A percentile compares a stretch with the other conserved stretches of the same genome.
phyloP scores from a whole-genome alignment of 805 yeast species.

The Ogataea naganishii region DNA sequence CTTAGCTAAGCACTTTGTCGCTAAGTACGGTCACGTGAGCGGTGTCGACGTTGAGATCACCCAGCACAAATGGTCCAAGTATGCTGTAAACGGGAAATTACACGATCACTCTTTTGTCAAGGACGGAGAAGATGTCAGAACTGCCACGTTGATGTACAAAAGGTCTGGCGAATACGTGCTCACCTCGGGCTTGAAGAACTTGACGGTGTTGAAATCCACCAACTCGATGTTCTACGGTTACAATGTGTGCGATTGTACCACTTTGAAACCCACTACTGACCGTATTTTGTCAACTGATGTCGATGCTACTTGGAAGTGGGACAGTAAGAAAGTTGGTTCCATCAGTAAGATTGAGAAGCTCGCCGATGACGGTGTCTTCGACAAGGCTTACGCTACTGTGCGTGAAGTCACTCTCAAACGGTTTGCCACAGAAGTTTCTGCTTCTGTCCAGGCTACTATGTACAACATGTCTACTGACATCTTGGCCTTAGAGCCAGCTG shows the following conservation, averaged over 20 bases:
- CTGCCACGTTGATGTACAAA: conserved; percentile 43
- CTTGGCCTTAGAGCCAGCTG: conserved; percentile 44
- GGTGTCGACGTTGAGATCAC: conserved; percentile 59
- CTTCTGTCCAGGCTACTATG: conserved; percentile 98
- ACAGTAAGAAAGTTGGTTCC: conserved; percentile 37
- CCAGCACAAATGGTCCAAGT: conserved; percentile 75
- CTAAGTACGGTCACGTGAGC: conserved; percentile 68
- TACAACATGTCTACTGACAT: conserved; percentile 80
- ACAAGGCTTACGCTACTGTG: conserved; percentile 52
- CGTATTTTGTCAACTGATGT: conserved; percentile 85
- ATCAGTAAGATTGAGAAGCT: conserved; percentile 38
- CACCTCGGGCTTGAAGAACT: conserved; percentile 64
- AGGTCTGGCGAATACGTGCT: conserved; percentile 48
- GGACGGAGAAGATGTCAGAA: conserved; percentile 76
- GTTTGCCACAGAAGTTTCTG: conserved; percentile 80
- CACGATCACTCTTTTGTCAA: conserved; percentile 82
- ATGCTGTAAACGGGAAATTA: conserved; percentile 60
- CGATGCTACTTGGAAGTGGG: conserved; percentile 65
- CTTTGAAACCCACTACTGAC: conserved; percentile 74
- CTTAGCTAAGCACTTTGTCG: conserved; percentile 71
- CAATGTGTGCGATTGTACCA: conserved; percentile 82
- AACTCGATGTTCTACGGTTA: conserved; percentile 90
- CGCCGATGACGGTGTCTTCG: conserved; percentile 59
- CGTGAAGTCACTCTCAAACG: conserved; percentile 61
- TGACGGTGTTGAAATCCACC: conserved; percentile 83